Evolutionary conservation across 495 filamentous ascomycete species (phyloP).

Genomic region (Trichoderma asperelloides): DNA sequence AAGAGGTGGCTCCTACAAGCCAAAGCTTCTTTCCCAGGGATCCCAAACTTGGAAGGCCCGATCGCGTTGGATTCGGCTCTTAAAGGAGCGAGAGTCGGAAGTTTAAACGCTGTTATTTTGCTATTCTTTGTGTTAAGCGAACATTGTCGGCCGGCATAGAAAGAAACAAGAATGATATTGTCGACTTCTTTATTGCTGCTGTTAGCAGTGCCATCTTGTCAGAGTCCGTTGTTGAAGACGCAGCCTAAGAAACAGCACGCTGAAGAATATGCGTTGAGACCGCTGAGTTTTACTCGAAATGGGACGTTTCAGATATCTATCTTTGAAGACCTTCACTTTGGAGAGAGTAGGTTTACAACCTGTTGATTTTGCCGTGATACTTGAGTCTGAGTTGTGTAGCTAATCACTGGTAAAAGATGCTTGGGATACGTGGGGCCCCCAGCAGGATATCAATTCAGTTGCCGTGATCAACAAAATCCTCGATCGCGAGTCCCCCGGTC

Average conservation of each 20-base stretch:
- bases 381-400: slow-evolving; percentile 1
- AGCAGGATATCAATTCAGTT: slow-evolving; percentile 51
- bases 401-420: slow-evolving; percentile 23
- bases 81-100: background rate
- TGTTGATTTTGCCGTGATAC: background rate
- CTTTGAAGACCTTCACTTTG: slow-evolving; percentile 63
- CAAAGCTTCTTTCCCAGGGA: background rate
- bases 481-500: slow-evolving; percentile 42
- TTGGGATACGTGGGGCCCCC: slow-evolving; percentile 47
- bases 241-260: background rate
- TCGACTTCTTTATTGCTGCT: background rate
- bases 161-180: background rate
- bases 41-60: background rate
- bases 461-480: slow-evolving; percentile 53
- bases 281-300: slow-evolving; percentile 30
- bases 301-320: slow-evolving; percentile 45
- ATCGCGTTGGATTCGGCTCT: background rate
- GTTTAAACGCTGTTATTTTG: no score
- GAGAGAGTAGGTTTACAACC: slow-evolving; percentile 41
- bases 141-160: background rate
- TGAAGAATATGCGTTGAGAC: background rate
- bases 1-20: no score
- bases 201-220: background rate
- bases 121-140: background rate
- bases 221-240: background rate